A percentile compares a stretch with the other conserved stretches of the same genome.
phyloP scores from a whole-genome alignment of 495 filamentous ascomycete species.

The Talaromyces thailandensis region DNA sequence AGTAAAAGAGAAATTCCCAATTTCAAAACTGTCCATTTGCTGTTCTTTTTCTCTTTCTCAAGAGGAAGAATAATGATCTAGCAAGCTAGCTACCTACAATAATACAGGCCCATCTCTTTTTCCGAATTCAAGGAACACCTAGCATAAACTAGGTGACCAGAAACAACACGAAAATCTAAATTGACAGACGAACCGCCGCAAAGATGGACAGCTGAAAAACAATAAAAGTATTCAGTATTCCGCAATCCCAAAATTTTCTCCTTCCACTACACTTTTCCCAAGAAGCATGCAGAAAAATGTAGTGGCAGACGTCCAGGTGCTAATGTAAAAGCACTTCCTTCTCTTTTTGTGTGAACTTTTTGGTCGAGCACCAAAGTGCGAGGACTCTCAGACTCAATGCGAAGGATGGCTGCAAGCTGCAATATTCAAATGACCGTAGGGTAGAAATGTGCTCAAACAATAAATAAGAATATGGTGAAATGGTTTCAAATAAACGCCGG shows the following conservation, averaged over 20 bases:
- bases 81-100: not conserved
- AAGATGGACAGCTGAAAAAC: not conserved
- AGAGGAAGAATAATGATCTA: slow-evolving; percentile 3
- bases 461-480: slow-evolving; percentile 3
- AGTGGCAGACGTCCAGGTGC: slow-evolving; percentile 7
- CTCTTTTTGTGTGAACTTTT: slow-evolving; percentile 1
- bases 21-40: slow-evolving; percentile 3
- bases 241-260: slow-evolving; percentile 5
- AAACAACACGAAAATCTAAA: slow-evolving; percentile 3
- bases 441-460: not conserved
- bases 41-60: not conserved
- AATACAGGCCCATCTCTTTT: not conserved
- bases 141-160: not conserved
- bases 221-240: slow-evolving; percentile 1
- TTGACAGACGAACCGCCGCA: slow-evolving; percentile 5
- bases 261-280: slow-evolving; percentile 4
- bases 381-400: slow-evolving; percentile 3
- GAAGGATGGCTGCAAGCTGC: not conserved
- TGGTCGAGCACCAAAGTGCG: not conserved
- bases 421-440: slow-evolving; percentile 1
- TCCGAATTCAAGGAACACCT: not conserved
- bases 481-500: slow-evolving; percentile 4
- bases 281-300: not conserved
- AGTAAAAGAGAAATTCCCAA: not conserved
- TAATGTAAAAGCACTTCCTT: slow-evolving; percentile 3